Percentiles rank a stretch among this genome's conserved stretches.
phyloP scores from a whole-genome alignment of 1,284 basidiomycete species.

The Cryptococcus jaspeensis region DNA sequence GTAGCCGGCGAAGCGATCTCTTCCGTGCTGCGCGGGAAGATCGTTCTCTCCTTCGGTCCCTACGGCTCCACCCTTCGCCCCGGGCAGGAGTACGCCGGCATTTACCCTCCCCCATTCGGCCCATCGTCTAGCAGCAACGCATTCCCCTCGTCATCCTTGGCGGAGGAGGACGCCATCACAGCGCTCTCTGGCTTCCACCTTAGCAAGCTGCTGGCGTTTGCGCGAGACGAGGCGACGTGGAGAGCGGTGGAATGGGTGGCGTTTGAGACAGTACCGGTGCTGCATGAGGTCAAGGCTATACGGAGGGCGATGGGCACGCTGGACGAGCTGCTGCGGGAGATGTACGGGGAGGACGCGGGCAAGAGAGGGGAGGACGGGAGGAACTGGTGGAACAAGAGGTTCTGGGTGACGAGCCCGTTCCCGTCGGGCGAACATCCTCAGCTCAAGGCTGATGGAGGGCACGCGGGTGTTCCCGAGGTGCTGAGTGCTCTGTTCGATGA shows the following conservation, averaged over 20 bases:
- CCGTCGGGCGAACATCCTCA: slow-evolving; percentile 59
- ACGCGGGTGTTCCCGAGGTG: slow-evolving; percentile 48
- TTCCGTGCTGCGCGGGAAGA: slow-evolving; percentile 34
- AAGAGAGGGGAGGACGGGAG: slow-evolving; percentile 1
- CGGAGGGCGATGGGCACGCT: slow-evolving; percentile 60
- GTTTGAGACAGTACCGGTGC: slow-evolving; percentile 75
- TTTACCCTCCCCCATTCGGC: slow-evolving; percentile 73
- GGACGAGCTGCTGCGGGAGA: slow-evolving; percentile 31
- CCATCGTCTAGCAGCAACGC: slow-evolving; percentile 46
- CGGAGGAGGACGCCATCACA: slow-evolving; percentile 32
- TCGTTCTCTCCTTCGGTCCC: slow-evolving; percentile 71
- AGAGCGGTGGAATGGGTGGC: slow-evolving; percentile 62
- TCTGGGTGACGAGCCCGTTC: slow-evolving; percentile 75
- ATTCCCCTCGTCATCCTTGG: slow-evolving; percentile 3
- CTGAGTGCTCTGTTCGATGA: slow-evolving; percentile 41
- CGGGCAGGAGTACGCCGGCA: slow-evolving; percentile 70
- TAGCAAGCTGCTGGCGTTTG: slow-evolving; percentile 62
- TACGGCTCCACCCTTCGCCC: slow-evolving; percentile 68
- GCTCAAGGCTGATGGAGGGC: slow-evolving; percentile 35
- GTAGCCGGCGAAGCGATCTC: neutral
- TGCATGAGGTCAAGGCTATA: slow-evolving; percentile 66
- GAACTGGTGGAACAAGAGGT: slow-evolving; percentile 56
- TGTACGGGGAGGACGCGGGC: neutral
- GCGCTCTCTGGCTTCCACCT: slow-evolving; percentile 67
- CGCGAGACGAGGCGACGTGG: slow-evolving; percentile 59